These are phyloP conservation scores for Zizania latifolia DNA, from an alignment of 176 grass and related monocot species.

Conservation along the genomic window DNA sequence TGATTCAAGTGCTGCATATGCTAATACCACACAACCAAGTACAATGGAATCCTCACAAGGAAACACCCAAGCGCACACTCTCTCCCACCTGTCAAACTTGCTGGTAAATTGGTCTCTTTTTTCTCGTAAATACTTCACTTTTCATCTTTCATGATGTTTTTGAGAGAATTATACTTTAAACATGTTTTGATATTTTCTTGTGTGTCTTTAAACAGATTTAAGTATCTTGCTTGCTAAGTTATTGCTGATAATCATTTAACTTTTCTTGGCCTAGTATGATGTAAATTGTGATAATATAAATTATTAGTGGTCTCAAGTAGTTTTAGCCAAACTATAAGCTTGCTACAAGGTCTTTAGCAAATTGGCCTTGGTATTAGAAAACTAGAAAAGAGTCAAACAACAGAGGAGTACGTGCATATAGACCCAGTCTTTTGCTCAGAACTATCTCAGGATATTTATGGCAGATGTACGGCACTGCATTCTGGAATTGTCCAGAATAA, in stretches of 20 bases:
- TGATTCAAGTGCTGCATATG: slow-evolving; percentile 52
- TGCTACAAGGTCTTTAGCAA: not conserved
- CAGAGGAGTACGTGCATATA: not conserved
- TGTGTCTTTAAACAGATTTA: no score
- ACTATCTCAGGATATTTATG: not conserved
- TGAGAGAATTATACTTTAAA: not conserved
- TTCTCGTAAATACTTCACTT: slow-evolving; percentile 5
- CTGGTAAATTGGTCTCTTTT: slow-evolving; percentile 41
- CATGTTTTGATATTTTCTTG: no score
- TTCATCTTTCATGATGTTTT: not conserved
- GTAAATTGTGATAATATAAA: not conserved
- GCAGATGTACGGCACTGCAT: not conserved
- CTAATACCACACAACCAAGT: slow-evolving; percentile 52
- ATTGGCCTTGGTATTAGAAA: not conserved
- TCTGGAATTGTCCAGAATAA: not conserved
- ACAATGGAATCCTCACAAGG: slow-evolving; percentile 58
- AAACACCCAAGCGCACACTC: slow-evolving; percentile 66
- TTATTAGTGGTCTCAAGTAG: not conserved
- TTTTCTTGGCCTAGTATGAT: not conserved
- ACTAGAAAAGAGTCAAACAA: not conserved
- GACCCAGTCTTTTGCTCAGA: not conserved
- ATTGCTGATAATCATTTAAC: not conserved
- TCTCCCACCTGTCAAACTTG: slow-evolving; percentile 76
- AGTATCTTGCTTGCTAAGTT: not conserved
- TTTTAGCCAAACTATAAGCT: not conserved